phyloP scores from a whole-genome alignment of 2,329 filamentous ascomycete species.

The Ophiosphaerella narmari region DNA sequence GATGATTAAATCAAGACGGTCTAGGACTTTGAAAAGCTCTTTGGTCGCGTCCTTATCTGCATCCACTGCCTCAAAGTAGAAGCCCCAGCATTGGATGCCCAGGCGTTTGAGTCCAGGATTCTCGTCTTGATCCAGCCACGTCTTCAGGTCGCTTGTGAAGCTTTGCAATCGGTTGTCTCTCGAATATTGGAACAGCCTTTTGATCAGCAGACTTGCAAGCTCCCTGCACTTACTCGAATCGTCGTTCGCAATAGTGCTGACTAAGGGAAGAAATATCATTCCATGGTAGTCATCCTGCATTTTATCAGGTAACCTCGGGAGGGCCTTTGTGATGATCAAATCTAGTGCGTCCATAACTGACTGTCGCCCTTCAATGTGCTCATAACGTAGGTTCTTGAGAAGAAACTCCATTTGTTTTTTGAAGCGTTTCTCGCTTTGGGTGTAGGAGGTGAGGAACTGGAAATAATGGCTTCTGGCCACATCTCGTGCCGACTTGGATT shows the following conservation, averaged over 20 bases:
- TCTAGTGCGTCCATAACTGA: constrained; percentile 94
- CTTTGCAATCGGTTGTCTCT: constrained; percentile 72
- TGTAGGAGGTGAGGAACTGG: constrained; percentile 93
- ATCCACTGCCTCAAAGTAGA: constrained; percentile 72
- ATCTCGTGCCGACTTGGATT: constrained; percentile 85
- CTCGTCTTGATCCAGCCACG: constrained; percentile 76
- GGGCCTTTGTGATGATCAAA: constrained; percentile 76
- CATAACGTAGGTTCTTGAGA: constrained; percentile 87
- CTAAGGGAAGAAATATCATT: constrained; percentile 82
- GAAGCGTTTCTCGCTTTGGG: constrained; percentile 87
- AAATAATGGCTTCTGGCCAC: constrained; percentile 88
- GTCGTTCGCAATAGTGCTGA: constrained; percentile 86
- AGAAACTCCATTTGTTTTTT: constrained; percentile 87
- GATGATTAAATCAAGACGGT: constrained; percentile 57
- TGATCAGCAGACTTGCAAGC: constrained; percentile 78
- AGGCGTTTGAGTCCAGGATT: constrained; percentile 73
- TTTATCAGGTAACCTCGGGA: constrained; percentile 61
- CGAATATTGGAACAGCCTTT: constrained; percentile 77
- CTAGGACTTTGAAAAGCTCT: constrained; percentile 66
- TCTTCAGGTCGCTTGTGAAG: constrained; percentile 71
- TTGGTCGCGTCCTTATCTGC: constrained; percentile 62
- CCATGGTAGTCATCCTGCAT: constrained; percentile 80
- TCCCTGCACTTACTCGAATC: constrained; percentile 83
- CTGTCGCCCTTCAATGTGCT: constrained; percentile 83
- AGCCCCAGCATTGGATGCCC: constrained; percentile 77